Evolutionary conservation across 495 filamentous ascomycete species (phyloP).

Genomic region (Lineolata rhizophorae): DNA sequence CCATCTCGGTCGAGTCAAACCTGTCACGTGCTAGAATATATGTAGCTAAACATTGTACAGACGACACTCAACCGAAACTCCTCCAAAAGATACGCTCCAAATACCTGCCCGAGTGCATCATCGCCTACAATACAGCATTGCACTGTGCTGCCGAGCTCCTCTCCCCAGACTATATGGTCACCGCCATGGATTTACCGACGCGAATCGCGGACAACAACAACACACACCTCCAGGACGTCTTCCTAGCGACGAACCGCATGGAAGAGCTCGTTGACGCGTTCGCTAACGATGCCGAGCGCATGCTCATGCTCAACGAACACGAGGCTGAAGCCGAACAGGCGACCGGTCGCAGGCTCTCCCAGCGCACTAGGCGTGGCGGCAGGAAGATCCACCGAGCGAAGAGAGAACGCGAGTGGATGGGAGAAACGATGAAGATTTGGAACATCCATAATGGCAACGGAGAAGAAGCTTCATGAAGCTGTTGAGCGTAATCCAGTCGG

Average conservation of each 20-base stretch:
- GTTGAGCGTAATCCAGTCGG: too few species aligned
- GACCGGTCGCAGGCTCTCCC: not conserved
- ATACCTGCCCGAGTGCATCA: conserved; percentile 61
- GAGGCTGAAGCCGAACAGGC: conserved; percentile 21
- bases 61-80: not conserved
- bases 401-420: conserved; percentile 9
- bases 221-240: conserved; percentile 39
- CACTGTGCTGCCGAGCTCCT: conserved; percentile 44
- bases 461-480: too few species aligned
- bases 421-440: conserved; percentile 10
- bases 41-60: not conserved
- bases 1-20: not conserved
- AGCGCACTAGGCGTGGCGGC: not conserved
- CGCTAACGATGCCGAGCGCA: conserved; percentile 47
- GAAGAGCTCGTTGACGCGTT: conserved; percentile 55
- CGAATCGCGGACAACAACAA: conserved; percentile 36
- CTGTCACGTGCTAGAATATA: too few species aligned
- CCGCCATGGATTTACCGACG: conserved; percentile 58
- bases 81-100: conserved; percentile 40
- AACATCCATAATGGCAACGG: conserved; percentile 6
- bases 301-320: conserved; percentile 39
- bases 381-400: not conserved
- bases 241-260: conserved; percentile 45
- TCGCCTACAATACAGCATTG: conserved; percentile 57
- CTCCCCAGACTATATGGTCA: conserved; percentile 39